These are phyloP conservation scores for Diaporthe sp. DNA, from an alignment of 2,329 filamentous ascomycete species.

Conservation along the genomic window DNA sequence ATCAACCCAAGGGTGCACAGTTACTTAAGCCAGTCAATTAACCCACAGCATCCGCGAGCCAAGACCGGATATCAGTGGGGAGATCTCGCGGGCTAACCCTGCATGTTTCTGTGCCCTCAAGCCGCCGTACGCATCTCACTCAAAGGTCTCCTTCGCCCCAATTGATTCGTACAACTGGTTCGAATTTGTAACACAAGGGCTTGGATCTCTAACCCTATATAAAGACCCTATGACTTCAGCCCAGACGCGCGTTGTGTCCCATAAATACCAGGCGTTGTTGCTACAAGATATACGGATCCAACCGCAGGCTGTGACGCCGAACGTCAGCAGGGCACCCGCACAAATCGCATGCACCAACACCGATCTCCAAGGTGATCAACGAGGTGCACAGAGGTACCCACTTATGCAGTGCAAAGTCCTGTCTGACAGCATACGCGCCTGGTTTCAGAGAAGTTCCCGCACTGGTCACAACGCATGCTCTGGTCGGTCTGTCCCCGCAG, in stretches of 20 bases:
- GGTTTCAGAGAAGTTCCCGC: not conserved
- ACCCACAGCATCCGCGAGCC: not conserved
- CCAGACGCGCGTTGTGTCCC: not conserved
- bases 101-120: not conserved
- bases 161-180: not conserved
- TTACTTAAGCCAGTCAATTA: not conserved
- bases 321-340: not conserved
- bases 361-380: not conserved
- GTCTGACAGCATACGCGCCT: not conserved
- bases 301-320: not conserved
- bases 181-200: not conserved
- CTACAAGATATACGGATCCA: not conserved
- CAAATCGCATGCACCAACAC: not conserved
- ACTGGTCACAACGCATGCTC: not conserved
- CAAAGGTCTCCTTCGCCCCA: not conserved
- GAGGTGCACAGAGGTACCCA: not conserved
- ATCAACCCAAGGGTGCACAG: slow-evolving; percentile 15
- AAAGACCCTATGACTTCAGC: too few species aligned
- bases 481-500: not conserved
- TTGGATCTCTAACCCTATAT: not conserved
- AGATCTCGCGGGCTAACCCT: slow-evolving; percentile 12
- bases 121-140: not conserved
- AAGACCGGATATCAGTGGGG: slow-evolving; percentile 20
- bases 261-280: not conserved
- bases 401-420: not conserved